phyloP scores from a whole-genome alignment of 2,329 filamentous ascomycete species.

The Rhinocladiella mackenziei region DNA sequence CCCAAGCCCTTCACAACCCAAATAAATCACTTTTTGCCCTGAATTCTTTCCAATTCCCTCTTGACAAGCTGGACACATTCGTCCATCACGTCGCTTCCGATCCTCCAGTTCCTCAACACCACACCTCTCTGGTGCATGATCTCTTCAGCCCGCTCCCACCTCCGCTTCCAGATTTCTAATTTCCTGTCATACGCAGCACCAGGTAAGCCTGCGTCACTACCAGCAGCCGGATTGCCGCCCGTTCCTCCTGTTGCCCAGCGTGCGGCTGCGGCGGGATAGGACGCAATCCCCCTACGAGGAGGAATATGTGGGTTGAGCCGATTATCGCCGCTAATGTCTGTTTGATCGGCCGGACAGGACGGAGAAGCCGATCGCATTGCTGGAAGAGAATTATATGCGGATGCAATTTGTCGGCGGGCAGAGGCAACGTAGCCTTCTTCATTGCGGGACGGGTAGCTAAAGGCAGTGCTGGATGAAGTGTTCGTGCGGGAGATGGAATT shows the following conservation, averaged over 20 bases:
- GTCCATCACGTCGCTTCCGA: conserved; percentile 44
- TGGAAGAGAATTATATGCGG: conserved; percentile 30
- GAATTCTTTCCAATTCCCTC: conserved; percentile 31
- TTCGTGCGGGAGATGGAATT: conserved; percentile 23
- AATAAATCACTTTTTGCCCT: too few relatives aligned
- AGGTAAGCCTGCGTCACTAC: conserved; percentile 19
- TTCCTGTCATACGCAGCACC: conserved; percentile 40
- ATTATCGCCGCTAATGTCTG: conserved; percentile 26
- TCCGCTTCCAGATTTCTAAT: conserved; percentile 47
- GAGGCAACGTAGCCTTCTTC: conserved; percentile 29
- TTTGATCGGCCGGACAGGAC: conserved; percentile 29
- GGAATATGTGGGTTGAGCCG: conserved; percentile 33
- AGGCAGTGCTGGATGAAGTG: conserved; percentile 15
- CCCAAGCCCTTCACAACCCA: too few relatives aligned
- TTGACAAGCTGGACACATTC: conserved; percentile 44
- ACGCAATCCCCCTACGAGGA: conserved; percentile 28
- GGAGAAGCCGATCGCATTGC: conserved; percentile 26
- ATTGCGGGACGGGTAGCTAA: conserved; percentile 9
- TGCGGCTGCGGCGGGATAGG: conserved; percentile 33
- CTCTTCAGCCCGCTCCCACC: conserved; percentile 45
- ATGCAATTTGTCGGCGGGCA: conserved; percentile 24
- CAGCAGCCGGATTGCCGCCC: conserved; percentile 22
- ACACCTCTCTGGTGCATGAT: conserved; percentile 43
- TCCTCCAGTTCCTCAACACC: conserved; percentile 44
- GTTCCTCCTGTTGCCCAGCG: conserved; percentile 31